Evolutionary conservation across 2,329 filamentous ascomycete species (phyloP).

Genomic region (Colletotrichum orbiculare): DNA sequence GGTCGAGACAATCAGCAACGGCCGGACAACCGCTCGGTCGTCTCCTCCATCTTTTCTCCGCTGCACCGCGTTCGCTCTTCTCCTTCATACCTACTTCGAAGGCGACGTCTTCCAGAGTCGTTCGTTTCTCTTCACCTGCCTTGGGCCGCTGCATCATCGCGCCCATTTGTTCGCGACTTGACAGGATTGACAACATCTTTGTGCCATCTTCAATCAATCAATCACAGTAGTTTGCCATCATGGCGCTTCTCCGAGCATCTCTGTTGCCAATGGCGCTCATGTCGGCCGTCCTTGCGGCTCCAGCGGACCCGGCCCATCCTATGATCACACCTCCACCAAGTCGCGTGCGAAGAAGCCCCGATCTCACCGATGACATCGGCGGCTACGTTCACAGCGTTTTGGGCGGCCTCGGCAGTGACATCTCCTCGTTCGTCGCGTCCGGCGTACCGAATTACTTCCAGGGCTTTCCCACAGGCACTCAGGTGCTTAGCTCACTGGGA

Average conservation of each 20-base stretch:
- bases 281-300: constrained; percentile 35
- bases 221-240: neutral
- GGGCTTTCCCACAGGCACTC: constrained; percentile 70
- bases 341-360: constrained; percentile 32
- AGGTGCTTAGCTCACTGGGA: constrained; percentile 70
- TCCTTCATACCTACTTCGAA: neutral
- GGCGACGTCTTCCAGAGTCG: neutral
- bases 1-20: constrained; percentile 22
- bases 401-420: constrained; percentile 61
- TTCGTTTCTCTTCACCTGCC: neutral
- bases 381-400: constrained; percentile 64
- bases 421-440: constrained; percentile 70
- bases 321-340: constrained; percentile 42
- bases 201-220: too few relatives aligned
- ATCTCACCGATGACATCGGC: constrained; percentile 54
- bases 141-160: constrained; percentile 1
- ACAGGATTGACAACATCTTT: constrained; percentile 1
- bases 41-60: too few relatives aligned
- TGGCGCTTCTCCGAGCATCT: constrained; percentile 20
- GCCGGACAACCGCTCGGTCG: neutral
- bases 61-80: neutral
- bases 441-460: constrained; percentile 77
- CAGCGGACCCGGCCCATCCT: constrained; percentile 37
- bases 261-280: constrained; percentile 31
- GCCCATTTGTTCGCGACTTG: neutral